phyloP scores from a whole-genome alignment of 2,329 filamentous ascomycete species.

The Metarhizium rileyi region DNA sequence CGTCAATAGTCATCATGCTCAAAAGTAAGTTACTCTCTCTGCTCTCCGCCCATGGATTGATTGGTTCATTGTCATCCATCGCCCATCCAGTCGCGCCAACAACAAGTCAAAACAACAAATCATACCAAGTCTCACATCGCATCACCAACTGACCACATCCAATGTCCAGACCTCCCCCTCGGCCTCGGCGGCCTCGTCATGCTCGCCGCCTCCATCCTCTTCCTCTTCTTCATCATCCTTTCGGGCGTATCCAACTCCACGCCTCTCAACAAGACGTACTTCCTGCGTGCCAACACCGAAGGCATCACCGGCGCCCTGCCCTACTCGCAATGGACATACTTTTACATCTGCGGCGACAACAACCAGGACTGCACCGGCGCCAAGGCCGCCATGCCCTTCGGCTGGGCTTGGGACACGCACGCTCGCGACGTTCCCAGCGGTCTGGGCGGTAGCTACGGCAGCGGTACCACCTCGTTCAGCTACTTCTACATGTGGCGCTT shows the following conservation, averaged over 20 bases:
- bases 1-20: conserved; percentile 1
- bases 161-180: conserved; percentile 27
- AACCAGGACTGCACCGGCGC: conserved; percentile 55
- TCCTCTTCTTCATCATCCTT: conserved; percentile 52
- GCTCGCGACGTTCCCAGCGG: conserved; percentile 32
- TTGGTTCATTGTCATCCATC: no score
- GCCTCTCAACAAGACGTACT: conserved; percentile 68
- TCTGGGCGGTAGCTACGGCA: conserved; percentile 42
- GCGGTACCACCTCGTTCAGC: conserved; percentile 41
- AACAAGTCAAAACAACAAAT: neutral
- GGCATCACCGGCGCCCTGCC: conserved; percentile 59
- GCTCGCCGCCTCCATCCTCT: conserved; percentile 39
- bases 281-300: conserved; percentile 69
- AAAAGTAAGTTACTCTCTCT: conserved; percentile 11
- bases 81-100: neutral
- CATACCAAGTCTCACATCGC: conserved; percentile 5
- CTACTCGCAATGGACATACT: conserved; percentile 80
- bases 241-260: conserved; percentile 38
- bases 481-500: conserved; percentile 87
- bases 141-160: neutral
- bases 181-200: conserved; percentile 37
- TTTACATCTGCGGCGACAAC: conserved; percentile 63
- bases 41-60: neutral
- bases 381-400: conserved; percentile 56
- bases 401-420: conserved; percentile 55